Percentiles rank a stretch among this genome's conserved stretches.
Evolutionary conservation across 139 green algal species (phyloP).

Genomic region (Trebouxia sp.): DNA sequence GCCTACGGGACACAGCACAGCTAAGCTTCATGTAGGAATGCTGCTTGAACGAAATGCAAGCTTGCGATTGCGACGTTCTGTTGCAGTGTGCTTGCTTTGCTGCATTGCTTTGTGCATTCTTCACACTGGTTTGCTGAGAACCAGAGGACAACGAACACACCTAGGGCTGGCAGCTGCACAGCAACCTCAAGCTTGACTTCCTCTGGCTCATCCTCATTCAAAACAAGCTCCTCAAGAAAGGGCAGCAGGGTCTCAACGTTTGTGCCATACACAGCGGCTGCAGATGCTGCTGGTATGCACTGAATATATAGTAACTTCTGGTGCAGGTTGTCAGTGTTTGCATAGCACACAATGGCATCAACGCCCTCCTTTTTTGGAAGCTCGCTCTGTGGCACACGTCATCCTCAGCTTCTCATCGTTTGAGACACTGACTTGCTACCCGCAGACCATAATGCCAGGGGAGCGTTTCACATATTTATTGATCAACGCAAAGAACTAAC

Average conservation of each 20-base stretch:
- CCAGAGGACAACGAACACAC: constrained; percentile 19
- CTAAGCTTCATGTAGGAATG: too few relatives aligned
- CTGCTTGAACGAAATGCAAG: too few relatives aligned
- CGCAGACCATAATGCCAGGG: too few relatives aligned
- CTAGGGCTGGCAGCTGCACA: constrained; percentile 32
- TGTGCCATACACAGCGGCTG: not conserved
- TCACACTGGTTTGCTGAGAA: too few relatives aligned
- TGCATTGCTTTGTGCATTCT: too few relatives aligned
- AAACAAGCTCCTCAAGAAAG: constrained; percentile 31
- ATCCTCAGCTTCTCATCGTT: too few relatives aligned
- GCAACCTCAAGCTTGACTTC: constrained; percentile 34
- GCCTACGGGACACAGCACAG: not conserved
- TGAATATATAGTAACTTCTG: constrained; percentile 32
- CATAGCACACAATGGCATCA: not conserved
- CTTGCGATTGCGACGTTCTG: not conserved
- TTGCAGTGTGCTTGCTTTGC: not conserved
- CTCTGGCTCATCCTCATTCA: constrained; percentile 1
- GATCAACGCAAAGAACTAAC: too few relatives aligned
- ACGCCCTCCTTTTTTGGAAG: not conserved
- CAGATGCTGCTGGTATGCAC: constrained; percentile 33
- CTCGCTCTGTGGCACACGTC: not conserved
- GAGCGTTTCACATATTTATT: too few relatives aligned
- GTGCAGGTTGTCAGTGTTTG: not conserved
- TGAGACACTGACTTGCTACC: too few relatives aligned
- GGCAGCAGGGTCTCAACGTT: constrained; percentile 22